Base-by-base conservation (phyloP, 179 eudicot species). In the Gypsophila paniculata region DNA sequence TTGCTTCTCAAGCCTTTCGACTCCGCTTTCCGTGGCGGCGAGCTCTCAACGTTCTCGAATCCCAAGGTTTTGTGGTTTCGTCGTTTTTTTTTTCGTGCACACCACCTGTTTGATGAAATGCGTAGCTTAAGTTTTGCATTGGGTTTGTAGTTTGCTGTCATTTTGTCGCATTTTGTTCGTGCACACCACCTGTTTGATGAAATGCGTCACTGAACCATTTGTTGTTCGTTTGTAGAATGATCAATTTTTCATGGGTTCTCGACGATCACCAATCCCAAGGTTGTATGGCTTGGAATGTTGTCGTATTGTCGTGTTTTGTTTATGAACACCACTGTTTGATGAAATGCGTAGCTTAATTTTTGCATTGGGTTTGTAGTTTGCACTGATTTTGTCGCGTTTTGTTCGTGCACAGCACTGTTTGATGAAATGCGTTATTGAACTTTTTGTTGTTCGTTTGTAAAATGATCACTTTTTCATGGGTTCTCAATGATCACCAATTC, bases 1-100 rank as follows among this genome's bases (percentile, higher is more conserved):
- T 68, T 90, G 84, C 78, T 93, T 70, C 75, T 90, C 68, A 93
- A 93, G 86, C 92, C 96, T 23, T 75, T 86, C 10, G 87, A 88
- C 25, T 80, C 73, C 29, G 82, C 73, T 3, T 82, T 75, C n/a
- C n/a, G n/a, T n/a, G n/a, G n/a, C n/a, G n/a, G n/a, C n/a, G n/a
- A n/a, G n/a, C n/a, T 68, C 68, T 78, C 84, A 32, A 68, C 22
- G 51, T 18, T 61, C 73, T 39, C 81, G 55, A 85, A 78, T 68
- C 82, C 86, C 53, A 85, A 85, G 91, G 93, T 87, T 67, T 25
- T 66, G 19, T 0, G 8, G 3, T 8, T 22, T 21, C 42, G 34
- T 53, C 8, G 51, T 29, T 13, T n/a, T 3, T 36, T 23, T 25
- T 51, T 48, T 70, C 14, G 55, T 74, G 77, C 77, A 58, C 12